These are phyloP conservation scores for Backusella circina DNA, from an alignment of 192 early-diverging fungal genomes.

Conservation along the genomic window DNA sequence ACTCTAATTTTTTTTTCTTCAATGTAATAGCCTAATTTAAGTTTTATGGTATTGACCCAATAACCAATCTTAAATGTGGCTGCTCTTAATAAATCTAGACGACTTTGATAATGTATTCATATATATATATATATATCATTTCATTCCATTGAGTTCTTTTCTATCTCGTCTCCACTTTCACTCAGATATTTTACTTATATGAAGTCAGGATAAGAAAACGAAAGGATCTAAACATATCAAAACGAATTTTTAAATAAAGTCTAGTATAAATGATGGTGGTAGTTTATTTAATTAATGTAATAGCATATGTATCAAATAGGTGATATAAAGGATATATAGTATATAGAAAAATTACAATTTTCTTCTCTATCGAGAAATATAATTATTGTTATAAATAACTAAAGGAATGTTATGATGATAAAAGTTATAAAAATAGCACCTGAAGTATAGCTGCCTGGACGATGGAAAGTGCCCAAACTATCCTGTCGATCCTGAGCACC, in stretches of 20 bases:
- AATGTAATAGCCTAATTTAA: neutral
- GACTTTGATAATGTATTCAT: neutral
- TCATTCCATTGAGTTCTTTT: neutral
- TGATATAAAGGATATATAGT: neutral
- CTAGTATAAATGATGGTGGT: neutral
- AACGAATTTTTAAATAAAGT: neutral
- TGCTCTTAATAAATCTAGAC: neutral
- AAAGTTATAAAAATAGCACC: neutral
- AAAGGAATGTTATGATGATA: neutral
- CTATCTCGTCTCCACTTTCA: neutral
- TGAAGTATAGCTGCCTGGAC: neutral
- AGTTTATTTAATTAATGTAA: neutral
- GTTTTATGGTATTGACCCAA: neutral
- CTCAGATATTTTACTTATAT: neutral
- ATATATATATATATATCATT: too few species aligned
- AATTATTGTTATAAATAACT: neutral
- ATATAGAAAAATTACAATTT: neutral
- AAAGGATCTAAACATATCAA: neutral
- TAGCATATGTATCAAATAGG: neutral
- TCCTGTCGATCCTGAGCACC: neutral
- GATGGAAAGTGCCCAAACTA: neutral
- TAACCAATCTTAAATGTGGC: neutral
- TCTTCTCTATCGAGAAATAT: neutral
- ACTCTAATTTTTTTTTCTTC: too few species aligned
- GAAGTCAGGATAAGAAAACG: neutral